phyloP scores from a whole-genome alignment of 495 filamentous ascomycete genomes.

The Lindgomyces ingoldianus region DNA sequence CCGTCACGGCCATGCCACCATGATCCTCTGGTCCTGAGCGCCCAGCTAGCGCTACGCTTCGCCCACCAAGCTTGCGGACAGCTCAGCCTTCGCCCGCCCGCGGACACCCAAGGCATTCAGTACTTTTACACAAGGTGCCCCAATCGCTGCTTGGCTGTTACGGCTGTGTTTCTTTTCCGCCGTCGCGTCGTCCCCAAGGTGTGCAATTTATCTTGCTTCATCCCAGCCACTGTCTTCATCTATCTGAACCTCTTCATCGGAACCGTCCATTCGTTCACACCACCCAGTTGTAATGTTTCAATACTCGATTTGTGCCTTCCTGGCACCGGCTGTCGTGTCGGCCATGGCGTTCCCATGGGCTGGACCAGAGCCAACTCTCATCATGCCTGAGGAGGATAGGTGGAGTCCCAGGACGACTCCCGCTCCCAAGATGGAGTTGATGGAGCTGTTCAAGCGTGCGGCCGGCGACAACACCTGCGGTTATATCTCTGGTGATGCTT shows the following conservation, averaged over 20 bases:
- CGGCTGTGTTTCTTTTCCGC: not conserved
- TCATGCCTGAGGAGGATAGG: slow-evolving; percentile 19
- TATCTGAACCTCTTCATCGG: not conserved
- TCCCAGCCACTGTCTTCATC: not conserved
- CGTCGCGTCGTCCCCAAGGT: not conserved
- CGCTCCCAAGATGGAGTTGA: slow-evolving; percentile 14
- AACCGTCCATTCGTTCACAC: not conserved
- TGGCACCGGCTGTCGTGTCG: slow-evolving; percentile 30
- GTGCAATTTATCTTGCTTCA: not conserved
- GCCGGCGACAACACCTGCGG: slow-evolving; percentile 31
- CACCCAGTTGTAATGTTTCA: slow-evolving; percentile 17
- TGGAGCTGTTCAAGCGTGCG: slow-evolving; percentile 32
- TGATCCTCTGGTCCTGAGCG: not conserved
- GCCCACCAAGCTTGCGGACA: not conserved
- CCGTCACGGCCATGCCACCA: no score
- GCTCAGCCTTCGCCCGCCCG: slow-evolving; percentile 14
- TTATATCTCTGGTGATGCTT: slow-evolving; percentile 20
- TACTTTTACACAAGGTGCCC: slow-evolving; percentile 13
- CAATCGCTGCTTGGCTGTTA: not conserved
- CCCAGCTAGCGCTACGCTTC: slow-evolving; percentile 3
- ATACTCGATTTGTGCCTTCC: slow-evolving; percentile 31
- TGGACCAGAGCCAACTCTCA: slow-evolving; percentile 25
- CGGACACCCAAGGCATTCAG: not conserved
- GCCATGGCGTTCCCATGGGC: slow-evolving; percentile 34
- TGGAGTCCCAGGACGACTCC: slow-evolving; percentile 36